phyloP scores from a whole-genome alignment of 1,284 basidiomycete genomes.

The Anthracocystis setariae region DNA sequence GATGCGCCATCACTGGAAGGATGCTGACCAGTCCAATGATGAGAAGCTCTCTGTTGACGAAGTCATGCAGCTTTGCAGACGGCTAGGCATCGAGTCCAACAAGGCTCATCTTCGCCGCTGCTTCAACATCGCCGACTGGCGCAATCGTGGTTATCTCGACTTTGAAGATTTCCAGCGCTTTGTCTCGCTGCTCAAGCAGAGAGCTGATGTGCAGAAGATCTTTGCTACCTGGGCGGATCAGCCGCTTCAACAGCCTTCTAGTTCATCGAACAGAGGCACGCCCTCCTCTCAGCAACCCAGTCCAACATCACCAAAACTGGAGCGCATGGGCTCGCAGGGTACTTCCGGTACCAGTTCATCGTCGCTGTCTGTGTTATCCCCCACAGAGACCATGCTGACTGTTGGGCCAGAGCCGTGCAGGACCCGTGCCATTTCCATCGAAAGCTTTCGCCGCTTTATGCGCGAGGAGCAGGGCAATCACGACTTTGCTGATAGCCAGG shows the following conservation, averaged over 20 bases:
- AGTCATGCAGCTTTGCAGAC: conserved; percentile 78
- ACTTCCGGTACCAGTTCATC: neutral
- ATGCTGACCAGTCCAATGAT: conserved; percentile 75
- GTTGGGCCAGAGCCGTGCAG: conserved; percentile 19
- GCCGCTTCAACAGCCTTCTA: conserved; percentile 7
- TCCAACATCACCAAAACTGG: neutral
- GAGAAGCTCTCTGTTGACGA: conserved; percentile 78
- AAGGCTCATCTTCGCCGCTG: conserved; percentile 74
- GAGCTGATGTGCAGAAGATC: conserved; percentile 79
- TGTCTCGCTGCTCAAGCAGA: conserved; percentile 82
- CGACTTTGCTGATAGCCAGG: conserved; percentile 27
- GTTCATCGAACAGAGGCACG: neutral
- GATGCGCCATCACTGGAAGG: conserved; percentile 85
- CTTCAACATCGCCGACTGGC: conserved; percentile 81
- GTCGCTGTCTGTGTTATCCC: conserved; percentile 11
- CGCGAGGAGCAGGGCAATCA: conserved; percentile 54
- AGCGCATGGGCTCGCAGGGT: neutral
- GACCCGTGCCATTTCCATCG: conserved; percentile 32
- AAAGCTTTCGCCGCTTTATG: conserved; percentile 49
- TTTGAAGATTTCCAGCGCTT: conserved; percentile 86
- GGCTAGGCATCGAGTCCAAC: conserved; percentile 78
- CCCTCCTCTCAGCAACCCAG: neutral
- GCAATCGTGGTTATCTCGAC: conserved; percentile 78
- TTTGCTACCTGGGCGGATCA: conserved; percentile 55
- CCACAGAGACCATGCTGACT: neutral